These are phyloP conservation scores for Dictyostelium firmibasis DNA, from an alignment of 78 protist genomes.

Conservation along the genomic window DNA sequence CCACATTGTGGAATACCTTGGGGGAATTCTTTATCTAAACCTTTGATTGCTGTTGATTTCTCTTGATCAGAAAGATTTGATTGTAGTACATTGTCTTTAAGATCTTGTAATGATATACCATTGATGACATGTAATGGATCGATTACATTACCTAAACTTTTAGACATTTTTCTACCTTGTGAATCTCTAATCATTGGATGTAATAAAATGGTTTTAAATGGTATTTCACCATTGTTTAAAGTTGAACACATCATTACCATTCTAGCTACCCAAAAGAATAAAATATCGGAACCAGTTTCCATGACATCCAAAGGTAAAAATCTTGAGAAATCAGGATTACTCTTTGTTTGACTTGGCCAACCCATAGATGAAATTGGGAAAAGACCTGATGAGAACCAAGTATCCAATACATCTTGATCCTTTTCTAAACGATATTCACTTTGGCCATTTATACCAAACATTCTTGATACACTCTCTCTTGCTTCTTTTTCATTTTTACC, in stretches of 20 bases:
- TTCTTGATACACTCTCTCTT: not conserved
- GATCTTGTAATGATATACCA: conserved; percentile 56
- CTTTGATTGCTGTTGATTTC: conserved; percentile 58
- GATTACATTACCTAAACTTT: conserved; percentile 96
- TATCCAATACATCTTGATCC: conserved; percentile 97
- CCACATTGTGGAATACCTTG: conserved; percentile 94
- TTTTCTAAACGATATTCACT: conserved; percentile 32
- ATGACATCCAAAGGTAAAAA: conserved; percentile 91
- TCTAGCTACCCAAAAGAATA: conserved; percentile 98
- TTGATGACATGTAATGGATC: conserved; percentile 91
- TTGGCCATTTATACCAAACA: not conserved
- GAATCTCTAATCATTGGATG: conserved; percentile 96
- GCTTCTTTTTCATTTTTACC: conserved; percentile 67
- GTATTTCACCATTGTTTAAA: conserved; percentile 57
- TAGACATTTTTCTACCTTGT: conserved; percentile 98
- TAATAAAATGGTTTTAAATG: conserved; percentile 85
- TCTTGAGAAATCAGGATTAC: conserved; percentile 23
- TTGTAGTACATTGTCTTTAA: not conserved
- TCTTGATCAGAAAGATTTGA: conserved; percentile 56
- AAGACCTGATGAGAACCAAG: conserved; percentile 97
- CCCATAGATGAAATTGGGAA: conserved; percentile 98
- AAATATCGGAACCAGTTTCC: conserved; percentile 97
- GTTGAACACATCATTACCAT: conserved; percentile 95
- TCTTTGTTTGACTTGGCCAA: conserved; percentile 93
- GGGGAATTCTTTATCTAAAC: conserved; percentile 84